phyloP scores from a whole-genome alignment of 129 eudicot genomes.

The Artemisia argyi region DNA sequence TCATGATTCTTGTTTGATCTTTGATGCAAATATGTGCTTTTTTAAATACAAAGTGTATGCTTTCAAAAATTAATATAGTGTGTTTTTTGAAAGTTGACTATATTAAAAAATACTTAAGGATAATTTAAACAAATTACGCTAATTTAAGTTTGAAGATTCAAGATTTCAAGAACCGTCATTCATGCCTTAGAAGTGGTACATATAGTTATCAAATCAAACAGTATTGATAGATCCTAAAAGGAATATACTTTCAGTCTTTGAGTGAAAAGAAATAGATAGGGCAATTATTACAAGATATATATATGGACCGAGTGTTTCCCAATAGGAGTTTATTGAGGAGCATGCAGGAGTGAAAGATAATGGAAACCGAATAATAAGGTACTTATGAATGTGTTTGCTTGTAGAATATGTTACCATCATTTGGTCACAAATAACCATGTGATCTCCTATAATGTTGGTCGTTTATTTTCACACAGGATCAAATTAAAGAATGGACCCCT shows the following conservation, averaged over 20 bases:
- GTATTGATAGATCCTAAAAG: too few relatives aligned
- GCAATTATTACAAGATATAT: conserved; percentile 1
- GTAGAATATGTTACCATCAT: conserved; percentile 47
- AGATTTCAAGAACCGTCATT: too few relatives aligned
- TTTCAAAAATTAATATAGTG: too few relatives aligned
- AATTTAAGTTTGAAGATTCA: too few relatives aligned
- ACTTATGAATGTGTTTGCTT: conserved; percentile 35
- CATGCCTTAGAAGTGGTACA: too few relatives aligned
- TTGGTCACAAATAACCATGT: conserved; percentile 30
- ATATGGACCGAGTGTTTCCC: background rate
- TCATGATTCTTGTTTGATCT: too few relatives aligned
- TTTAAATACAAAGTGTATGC: too few relatives aligned
- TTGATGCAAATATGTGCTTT: too few relatives aligned
- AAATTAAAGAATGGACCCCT: background rate
- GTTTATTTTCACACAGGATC: background rate
- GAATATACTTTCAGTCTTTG: background rate
- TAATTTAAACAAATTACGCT: too few relatives aligned
- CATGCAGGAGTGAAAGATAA: conserved; percentile 21
- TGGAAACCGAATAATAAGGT: conserved; percentile 35
- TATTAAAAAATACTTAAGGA: too few relatives aligned
- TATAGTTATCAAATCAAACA: too few relatives aligned
- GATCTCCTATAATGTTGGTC: conserved; percentile 29
- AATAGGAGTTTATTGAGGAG: background rate
- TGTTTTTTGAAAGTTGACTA: too few relatives aligned
- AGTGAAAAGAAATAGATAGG: background rate